These are phyloP conservation scores for Amanita rubescens DNA, from an alignment of 768 basidiomycete species.

Conservation along the genomic window DNA sequence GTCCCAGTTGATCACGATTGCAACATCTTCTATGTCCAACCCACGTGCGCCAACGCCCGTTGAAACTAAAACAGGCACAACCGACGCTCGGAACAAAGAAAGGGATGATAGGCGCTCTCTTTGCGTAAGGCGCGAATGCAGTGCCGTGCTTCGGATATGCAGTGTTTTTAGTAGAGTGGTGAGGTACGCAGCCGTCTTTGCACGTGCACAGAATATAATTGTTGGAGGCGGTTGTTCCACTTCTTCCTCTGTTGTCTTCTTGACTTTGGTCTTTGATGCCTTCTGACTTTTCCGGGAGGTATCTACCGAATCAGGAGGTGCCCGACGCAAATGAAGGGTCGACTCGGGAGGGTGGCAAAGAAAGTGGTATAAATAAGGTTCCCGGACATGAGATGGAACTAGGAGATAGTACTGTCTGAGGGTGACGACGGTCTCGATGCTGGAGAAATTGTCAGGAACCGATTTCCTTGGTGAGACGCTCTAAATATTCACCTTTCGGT, in stretches of 20 bases:
- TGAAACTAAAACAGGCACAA: conserved; percentile 86
- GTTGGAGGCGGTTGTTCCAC: conserved; percentile 84
- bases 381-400: conserved; percentile 91
- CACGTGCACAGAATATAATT: conserved; percentile 86
- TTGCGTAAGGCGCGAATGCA: conserved; percentile 93
- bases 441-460: conserved; percentile 23
- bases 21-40: conserved; percentile 93
- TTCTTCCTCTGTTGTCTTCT: conserved; percentile 34
- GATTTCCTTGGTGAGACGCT: neutral
- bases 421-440: conserved; percentile 84
- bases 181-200: conserved; percentile 87
- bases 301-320: conserved; percentile 46
- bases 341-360: conserved; percentile 84
- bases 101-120: conserved; percentile 80
- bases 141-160: conserved; percentile 75
- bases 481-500: conserved; percentile 43
- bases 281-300: conserved; percentile 21
- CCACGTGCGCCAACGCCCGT: conserved; percentile 96
- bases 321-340: conserved; percentile 58
- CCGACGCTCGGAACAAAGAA: conserved; percentile 76
- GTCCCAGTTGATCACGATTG: conserved; percentile 97
- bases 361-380: conserved; percentile 84
- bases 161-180: conserved; percentile 71
- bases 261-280: conserved; percentile 27
- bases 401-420: conserved; percentile 87